Evolutionary conservation across 2,329 filamentous ascomycete species (phyloP).

Genomic region (Venturiaceae sp.): DNA sequence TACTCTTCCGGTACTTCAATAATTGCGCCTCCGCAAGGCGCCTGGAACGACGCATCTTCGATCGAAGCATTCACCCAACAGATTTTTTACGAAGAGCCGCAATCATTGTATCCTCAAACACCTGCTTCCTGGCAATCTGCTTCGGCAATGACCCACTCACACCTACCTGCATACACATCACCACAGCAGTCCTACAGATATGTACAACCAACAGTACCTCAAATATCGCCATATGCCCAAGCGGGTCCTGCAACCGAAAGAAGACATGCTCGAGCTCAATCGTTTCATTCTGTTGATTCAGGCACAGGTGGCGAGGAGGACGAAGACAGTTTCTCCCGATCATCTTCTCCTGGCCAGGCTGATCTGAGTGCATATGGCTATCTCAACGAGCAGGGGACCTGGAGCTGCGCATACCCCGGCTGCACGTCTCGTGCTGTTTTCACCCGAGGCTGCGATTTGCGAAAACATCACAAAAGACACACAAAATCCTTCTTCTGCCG

Average conservation of each 20-base stretch:
- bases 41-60: neutral
- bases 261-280: neutral
- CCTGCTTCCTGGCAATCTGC: neutral
- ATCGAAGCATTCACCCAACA: neutral
- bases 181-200: neutral
- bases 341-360: slow-evolving; percentile 27
- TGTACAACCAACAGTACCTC: neutral
- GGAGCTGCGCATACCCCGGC: slow-evolving; percentile 49
- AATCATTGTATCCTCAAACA: neutral
- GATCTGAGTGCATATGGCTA: slow-evolving; percentile 32
- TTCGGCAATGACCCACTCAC: neutral
- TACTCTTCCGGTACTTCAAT: neutral
- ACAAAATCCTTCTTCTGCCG: slow-evolving; percentile 53
- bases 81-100: slow-evolving; percentile 3
- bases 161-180: neutral
- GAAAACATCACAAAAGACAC: slow-evolving; percentile 54
- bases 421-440: slow-evolving; percentile 51
- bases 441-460: slow-evolving; percentile 49
- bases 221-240: neutral
- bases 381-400: slow-evolving; percentile 37
- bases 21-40: neutral
- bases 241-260: neutral
- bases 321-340: slow-evolving; percentile 19
- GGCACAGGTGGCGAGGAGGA: neutral
- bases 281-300: neutral